A percentile compares a stretch with the other conserved stretches of the same genome.
phyloP scores from a whole-genome alignment of 2,329 filamentous ascomycete species.

The Calonectria honghensis region DNA sequence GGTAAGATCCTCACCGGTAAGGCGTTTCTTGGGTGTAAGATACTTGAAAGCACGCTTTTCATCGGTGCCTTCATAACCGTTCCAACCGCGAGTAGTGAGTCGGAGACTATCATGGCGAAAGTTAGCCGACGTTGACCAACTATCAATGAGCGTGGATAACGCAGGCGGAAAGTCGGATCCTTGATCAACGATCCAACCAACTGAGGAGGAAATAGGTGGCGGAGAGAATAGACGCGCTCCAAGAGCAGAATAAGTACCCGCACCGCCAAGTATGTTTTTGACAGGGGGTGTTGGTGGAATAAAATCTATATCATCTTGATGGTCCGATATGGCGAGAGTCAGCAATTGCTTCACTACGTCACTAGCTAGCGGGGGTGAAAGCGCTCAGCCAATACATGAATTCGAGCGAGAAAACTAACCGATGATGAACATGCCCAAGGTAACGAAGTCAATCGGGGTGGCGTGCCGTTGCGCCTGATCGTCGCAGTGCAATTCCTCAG shows the following conservation, averaged over 20 bases:
- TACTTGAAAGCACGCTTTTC: constrained; percentile 89
- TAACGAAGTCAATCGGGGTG: constrained; percentile 77
- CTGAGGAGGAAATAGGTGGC: constrained; percentile 75
- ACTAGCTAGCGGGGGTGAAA: background rate
- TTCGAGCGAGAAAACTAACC: constrained; percentile 66
- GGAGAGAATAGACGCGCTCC: constrained; percentile 93
- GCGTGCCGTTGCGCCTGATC: constrained; percentile 8
- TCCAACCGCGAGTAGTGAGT: constrained; percentile 93
- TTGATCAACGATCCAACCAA: constrained; percentile 94
- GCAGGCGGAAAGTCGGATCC: constrained; percentile 88
- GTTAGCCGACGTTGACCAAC: constrained; percentile 85
- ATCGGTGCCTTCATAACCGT: constrained; percentile 85
- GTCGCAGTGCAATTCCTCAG: background rate
- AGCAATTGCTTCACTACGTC: constrained; percentile 31
- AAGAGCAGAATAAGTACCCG: constrained; percentile 89
- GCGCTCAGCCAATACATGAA: background rate
- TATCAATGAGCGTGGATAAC: constrained; percentile 77
- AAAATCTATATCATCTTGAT: constrained; percentile 91
- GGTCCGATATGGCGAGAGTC: constrained; percentile 25
- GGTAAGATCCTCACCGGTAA: constrained; percentile 83
- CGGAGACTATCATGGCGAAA: constrained; percentile 80
- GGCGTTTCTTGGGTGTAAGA: constrained; percentile 87
- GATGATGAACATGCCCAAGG: constrained; percentile 84
- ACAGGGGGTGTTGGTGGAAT: constrained; percentile 80
- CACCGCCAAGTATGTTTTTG: constrained; percentile 89